Percentiles rank a stretch among this genome's conserved stretches.
Evolutionary conservation across 495 filamentous ascomycete species (phyloP).

Genomic region (Parathielavia appendiculata): DNA sequence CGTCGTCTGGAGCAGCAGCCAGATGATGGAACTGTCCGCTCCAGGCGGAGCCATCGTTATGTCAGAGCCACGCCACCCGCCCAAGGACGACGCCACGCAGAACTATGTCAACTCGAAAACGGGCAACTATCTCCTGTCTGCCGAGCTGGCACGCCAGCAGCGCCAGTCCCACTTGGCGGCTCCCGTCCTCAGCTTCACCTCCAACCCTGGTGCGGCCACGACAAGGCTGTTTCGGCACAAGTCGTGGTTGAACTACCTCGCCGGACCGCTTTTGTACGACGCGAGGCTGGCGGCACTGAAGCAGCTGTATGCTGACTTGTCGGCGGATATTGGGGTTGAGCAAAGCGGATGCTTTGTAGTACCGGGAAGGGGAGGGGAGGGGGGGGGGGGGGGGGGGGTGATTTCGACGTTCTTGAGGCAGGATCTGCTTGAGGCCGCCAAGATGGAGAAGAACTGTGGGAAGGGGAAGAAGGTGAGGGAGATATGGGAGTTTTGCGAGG

Average conservation of each 20-base stretch:
- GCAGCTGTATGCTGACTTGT: conserved; percentile 41
- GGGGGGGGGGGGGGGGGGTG: no score
- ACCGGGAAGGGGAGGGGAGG: no score
- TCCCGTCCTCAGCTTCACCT: conserved; percentile 36
- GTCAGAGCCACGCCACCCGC: conserved; percentile 23
- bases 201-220: conserved; percentile 40
- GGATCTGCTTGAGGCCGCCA: conserved; percentile 21
- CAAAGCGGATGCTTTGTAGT: conserved; percentile 39
- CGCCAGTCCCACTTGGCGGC: not conserved
- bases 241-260: conserved; percentile 17
- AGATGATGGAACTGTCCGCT: conserved; percentile 13
- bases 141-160: conserved; percentile 31
- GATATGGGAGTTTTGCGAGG: conserved; percentile 26
- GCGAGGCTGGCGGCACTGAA: conserved; percentile 39
- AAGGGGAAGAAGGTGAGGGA: conserved; percentile 19
- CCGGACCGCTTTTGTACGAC: conserved; percentile 29
- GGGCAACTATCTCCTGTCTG: conserved; percentile 35
- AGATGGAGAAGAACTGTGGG: conserved; percentile 19
- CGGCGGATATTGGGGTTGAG: conserved; percentile 31
- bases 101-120: conserved; percentile 41
- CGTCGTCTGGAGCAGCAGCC: conserved; percentile 4
- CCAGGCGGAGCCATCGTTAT: conserved; percentile 34
- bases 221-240: conserved; percentile 31
- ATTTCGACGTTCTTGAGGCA: conserved; percentile 16
- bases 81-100: conserved; percentile 18